These are phyloP conservation scores for Thamnidium elegans DNA, from an alignment of 192 early-diverging fungal species.

Conservation along the genomic window DNA sequence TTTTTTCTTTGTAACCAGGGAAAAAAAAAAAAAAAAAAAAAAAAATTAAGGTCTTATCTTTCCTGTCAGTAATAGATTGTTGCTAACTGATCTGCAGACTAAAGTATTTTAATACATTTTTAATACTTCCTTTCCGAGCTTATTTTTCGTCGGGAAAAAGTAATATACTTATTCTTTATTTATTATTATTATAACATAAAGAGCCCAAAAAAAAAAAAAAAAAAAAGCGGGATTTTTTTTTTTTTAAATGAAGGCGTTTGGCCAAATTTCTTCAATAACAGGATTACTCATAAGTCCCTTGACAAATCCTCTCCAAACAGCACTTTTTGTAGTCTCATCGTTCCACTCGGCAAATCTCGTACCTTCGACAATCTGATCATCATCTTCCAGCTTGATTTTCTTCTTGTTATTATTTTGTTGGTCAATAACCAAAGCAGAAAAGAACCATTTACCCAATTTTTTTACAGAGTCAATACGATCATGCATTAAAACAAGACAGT, in stretches of 20 bases:
- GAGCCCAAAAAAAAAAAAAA: too few relatives aligned
- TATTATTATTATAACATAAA: too few relatives aligned
- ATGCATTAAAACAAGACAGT: slow-evolving; percentile 36
- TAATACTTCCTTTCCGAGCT: too few relatives aligned
- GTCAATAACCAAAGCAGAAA: slow-evolving; percentile 19
- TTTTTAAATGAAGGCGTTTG: slow-evolving; percentile 25
- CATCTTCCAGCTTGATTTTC: not conserved
- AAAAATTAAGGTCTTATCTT: too few relatives aligned
- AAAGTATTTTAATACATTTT: too few relatives aligned
- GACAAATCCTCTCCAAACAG: slow-evolving; percentile 36
- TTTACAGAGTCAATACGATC: not conserved
- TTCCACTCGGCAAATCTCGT: slow-evolving; percentile 20
- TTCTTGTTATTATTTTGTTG: not conserved
- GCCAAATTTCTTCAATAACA: slow-evolving; percentile 31
- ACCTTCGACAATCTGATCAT: not conserved
- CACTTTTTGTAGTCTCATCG: slow-evolving; percentile 23
- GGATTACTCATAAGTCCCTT: slow-evolving; percentile 39
- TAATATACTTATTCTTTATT: too few relatives aligned
- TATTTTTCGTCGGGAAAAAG: too few relatives aligned
- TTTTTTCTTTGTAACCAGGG: too few relatives aligned
- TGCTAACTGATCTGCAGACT: too few relatives aligned
- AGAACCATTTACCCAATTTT: slow-evolving; percentile 17
- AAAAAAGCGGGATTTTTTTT: not conserved
- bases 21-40: too few relatives aligned
- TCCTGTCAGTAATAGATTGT: too few relatives aligned